Percentiles rank a stretch among this genome's conserved stretches.
Evolutionary conservation across 805 yeast species (phyloP).

Genomic region (Kurtzmaniella cleridarum): DNA sequence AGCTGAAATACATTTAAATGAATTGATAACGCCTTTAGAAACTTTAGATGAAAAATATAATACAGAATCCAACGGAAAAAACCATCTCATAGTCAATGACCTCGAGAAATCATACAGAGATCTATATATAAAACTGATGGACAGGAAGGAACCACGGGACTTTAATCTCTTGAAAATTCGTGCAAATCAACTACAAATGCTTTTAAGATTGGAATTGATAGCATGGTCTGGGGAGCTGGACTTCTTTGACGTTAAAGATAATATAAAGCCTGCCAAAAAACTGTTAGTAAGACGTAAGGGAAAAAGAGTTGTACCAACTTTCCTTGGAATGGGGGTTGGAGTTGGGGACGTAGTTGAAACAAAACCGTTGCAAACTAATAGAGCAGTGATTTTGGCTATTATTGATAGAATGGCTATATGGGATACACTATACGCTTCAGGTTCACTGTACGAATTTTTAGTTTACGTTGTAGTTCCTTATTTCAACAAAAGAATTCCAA

Average conservation of each 20-base stretch:
- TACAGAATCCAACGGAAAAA: constrained; percentile 14
- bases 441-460: constrained; percentile 42
- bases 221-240: constrained; percentile 23
- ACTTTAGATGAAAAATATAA: constrained; percentile 36
- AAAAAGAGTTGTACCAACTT: constrained; percentile 32
- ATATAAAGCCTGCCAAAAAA: constrained; percentile 13
- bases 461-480: constrained; percentile 51
- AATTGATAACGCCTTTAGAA: constrained; percentile 28
- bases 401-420: constrained; percentile 50
- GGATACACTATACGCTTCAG: constrained; percentile 43
- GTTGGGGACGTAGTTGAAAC: constrained; percentile 2
- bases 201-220: constrained; percentile 41
- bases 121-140: constrained; percentile 7
- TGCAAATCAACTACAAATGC: constrained; percentile 52
- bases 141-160: constrained; percentile 1
- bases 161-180: constrained; percentile 42
- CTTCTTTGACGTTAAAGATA: constrained; percentile 21
- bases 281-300: constrained; percentile 17
- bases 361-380: neutral
- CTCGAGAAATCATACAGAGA: constrained; percentile 14
- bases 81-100: constrained; percentile 15
- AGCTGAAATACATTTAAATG: constrained; percentile 18
- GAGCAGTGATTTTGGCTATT: constrained; percentile 15
- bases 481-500: constrained; percentile 45
- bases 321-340: constrained; percentile 34